phyloP scores from a whole-genome alignment of 768 basidiomycete genomes.

The Tricholoma hemisulphureum region DNA sequence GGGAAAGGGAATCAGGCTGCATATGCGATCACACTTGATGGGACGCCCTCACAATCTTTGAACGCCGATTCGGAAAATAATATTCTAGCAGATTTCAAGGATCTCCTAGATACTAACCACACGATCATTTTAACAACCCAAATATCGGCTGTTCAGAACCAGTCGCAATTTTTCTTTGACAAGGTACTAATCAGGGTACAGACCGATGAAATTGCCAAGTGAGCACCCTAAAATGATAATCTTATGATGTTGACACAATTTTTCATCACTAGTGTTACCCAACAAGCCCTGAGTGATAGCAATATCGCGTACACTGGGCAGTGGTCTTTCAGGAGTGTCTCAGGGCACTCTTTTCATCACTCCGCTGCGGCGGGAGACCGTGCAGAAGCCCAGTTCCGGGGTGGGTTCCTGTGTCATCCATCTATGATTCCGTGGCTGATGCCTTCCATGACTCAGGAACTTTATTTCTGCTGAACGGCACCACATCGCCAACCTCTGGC shows the following conservation, averaged over 20 bases:
- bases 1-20: slow-evolving; percentile 48
- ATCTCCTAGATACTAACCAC: slow-evolving; percentile 51
- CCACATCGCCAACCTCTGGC: slow-evolving; percentile 56
- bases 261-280: neutral
- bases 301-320: slow-evolving; percentile 50
- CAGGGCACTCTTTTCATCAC: slow-evolving; percentile 19
- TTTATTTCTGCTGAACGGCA: slow-evolving; percentile 58
- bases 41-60: slow-evolving; percentile 26
- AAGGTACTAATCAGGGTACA: slow-evolving; percentile 52
- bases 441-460: slow-evolving; percentile 44
- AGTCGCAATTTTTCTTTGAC: slow-evolving; percentile 53
- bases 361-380: slow-evolving; percentile 44
- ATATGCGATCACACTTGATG: slow-evolving; percentile 56
- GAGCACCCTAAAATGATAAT: slow-evolving; percentile 5
- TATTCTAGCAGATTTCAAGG: slow-evolving; percentile 49
- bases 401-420: slow-evolving; percentile 32
- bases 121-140: slow-evolving; percentile 52
- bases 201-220: slow-evolving; percentile 34
- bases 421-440: neutral
- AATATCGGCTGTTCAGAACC: slow-evolving; percentile 24
- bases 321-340: slow-evolving; percentile 45
- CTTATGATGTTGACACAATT: neutral
- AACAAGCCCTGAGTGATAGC: slow-evolving; percentile 42
- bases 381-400: slow-evolving; percentile 43
- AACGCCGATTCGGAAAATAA: slow-evolving; percentile 27